Base-by-base conservation (phyloP, 257 asterid genomes). In the Ocimum tenuiflorum region DNA sequence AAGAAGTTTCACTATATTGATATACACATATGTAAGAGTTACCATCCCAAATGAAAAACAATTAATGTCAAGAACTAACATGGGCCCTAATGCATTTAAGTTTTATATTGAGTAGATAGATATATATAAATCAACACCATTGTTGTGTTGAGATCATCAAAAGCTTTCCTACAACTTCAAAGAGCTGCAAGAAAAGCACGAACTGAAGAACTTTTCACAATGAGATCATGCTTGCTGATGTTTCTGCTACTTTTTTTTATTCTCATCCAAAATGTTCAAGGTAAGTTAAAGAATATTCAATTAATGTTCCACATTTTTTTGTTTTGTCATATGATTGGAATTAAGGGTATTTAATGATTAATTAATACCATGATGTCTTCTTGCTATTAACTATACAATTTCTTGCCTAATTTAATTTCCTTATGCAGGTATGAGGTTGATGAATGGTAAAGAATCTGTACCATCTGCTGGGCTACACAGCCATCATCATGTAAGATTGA, bases 191-290 rank as follows among this genome's bases (percentile, higher is more conserved):
- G n/a, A n/a, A n/a, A n/a, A n/a, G n/a, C n/a, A n/a, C n/a, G n/a
- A n/a, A n/a, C n/a, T n/a, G 31, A 27, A 27, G 31, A 27, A 4
- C 3, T 1, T 27, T 36, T 14, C 54, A 63, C 46, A 7, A 88
- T 86, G 95, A 82, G 50, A 82, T 61, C 79, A 36, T 58, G 73
- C 61, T 22, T 79, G 63, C 29, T 85, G 27, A 57, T 83, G 55
- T 63, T 65, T 53, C 69, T 80, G 65, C 72, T 83, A 24, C 77
- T 78, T 36, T 53, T 85, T 68, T 77, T 80, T 3, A 59, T 69
- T 56, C 75, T 81, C 9, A 63, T 75, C 67, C 83, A 80, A 74
- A 82, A 80, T 72, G 83, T 75, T 79, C 80, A 73, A 72, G 82
- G 95, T 86, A 78, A n/a, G 20, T 51, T 9, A 2, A 0, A 7